A percentile compares a stretch with the other conserved stretches of the same genome.
Evolutionary conservation across 73 alveolate genomes (phyloP).

Genomic region (Paramecium sexaurelia): DNA sequence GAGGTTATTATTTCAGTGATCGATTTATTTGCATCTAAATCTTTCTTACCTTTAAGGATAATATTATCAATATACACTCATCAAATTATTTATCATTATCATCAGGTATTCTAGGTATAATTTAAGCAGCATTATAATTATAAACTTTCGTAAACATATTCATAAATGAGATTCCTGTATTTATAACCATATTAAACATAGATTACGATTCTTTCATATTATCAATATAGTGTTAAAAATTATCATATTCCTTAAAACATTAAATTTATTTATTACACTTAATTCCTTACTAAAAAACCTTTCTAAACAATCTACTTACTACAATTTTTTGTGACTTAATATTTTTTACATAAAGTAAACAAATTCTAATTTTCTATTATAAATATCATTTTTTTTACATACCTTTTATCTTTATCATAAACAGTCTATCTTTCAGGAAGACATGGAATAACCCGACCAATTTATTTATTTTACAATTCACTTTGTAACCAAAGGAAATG

Average conservation of each 20-base stretch:
- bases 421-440: neutral
- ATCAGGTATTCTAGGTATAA: neutral
- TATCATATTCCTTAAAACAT: neutral
- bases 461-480: neutral
- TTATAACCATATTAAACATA: neutral
- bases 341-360: conserved; percentile 12
- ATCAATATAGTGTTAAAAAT: neutral
- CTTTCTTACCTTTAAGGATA: neutral
- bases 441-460: neutral
- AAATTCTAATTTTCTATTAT: conserved; percentile 18
- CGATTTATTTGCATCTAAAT: neutral
- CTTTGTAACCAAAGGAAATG: neutral
- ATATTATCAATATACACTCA: neutral
- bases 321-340: neutral
- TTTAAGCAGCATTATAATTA: neutral
- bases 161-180: neutral
- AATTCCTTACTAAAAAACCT: neutral
- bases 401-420: conserved; percentile 38
- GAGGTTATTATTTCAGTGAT: neutral
- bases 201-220: neutral
- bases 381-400: neutral
- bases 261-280: neutral
- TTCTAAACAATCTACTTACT: neutral
- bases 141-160: neutral
- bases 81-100: neutral